Conservation (phyloP, 495 filamentous ascomycete genomes). For the Neurospora sp. region DNA sequence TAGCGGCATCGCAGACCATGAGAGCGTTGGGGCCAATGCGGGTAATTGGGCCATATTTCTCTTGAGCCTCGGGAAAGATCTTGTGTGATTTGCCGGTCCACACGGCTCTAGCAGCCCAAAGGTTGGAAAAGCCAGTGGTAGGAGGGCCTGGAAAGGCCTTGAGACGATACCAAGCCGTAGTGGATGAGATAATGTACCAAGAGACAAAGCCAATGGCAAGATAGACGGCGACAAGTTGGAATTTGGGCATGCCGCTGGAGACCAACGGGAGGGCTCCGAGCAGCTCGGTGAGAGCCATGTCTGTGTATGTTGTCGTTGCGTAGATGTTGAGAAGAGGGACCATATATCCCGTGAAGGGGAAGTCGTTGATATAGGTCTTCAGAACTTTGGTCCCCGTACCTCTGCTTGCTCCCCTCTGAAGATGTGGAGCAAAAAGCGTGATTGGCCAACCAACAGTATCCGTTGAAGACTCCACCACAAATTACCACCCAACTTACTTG, state of each 20-base stretch:
- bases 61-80: slow-evolving; percentile 7
- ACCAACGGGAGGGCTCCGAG: neutral
- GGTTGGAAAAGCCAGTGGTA: slow-evolving; percentile 12
- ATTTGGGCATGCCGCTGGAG: neutral
- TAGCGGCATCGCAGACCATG: slow-evolving; percentile 21
- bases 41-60: slow-evolving; percentile 36
- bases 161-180: slow-evolving; percentile 10
- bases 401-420: neutral
- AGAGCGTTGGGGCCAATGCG: slow-evolving; percentile 28
- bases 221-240: neutral
- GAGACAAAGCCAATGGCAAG: neutral
- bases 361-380: neutral
- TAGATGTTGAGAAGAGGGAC: neutral
- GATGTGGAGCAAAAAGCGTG: neutral
- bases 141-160: slow-evolving; percentile 14
- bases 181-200: slow-evolving; percentile 3
- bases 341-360: neutral
- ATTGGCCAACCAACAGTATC: neutral
- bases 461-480: neutral
- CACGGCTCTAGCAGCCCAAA: slow-evolving; percentile 1
- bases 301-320: neutral
- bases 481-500: neutral
- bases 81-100: neutral
- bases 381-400: neutral
- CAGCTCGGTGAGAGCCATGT: neutral